A percentile compares a stretch with the other conserved stretches of the same genome.
Evolutionary conservation across 805 yeast genomes (phyloP).

Genomic region (Cyberlindnera saturnus): DNA sequence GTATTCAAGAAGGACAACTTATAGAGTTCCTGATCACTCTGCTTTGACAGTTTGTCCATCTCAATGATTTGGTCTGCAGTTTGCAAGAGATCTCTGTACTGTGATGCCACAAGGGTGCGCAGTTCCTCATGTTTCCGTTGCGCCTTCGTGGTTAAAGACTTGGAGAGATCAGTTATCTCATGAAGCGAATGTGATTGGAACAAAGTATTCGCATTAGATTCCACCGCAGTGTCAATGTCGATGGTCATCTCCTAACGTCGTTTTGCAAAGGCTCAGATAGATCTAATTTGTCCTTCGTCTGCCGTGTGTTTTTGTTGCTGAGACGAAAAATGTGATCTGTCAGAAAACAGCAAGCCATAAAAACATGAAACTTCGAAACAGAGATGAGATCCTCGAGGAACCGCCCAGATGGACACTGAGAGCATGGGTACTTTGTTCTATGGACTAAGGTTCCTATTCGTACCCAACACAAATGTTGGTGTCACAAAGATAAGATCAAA

Average conservation of each 20-base stretch:
- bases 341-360: too few species aligned
- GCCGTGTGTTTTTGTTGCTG: neutral
- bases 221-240: conserved; percentile 3
- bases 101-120: conserved; percentile 19
- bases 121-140: conserved; percentile 15
- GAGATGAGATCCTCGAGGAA: too few species aligned
- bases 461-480: conserved; percentile 17
- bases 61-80: conserved; percentile 23
- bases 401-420: too few species aligned
- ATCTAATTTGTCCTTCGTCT: neutral
- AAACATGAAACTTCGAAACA: too few species aligned
- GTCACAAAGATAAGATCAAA: conserved; percentile 13
- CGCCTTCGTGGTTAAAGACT: conserved; percentile 3
- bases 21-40: conserved; percentile 17
- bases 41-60: conserved; percentile 16
- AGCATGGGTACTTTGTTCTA: neutral
- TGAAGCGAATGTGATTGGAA: conserved; percentile 5
- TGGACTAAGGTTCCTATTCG: conserved; percentile 11
- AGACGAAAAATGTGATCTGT: too few species aligned
- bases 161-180: conserved; percentile 10
- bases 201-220: conserved; percentile 1
- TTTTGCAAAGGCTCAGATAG: neutral
- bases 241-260: neutral
- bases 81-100: conserved; percentile 20
- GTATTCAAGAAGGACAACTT: conserved; percentile 16